phyloP scores from a whole-genome alignment of 371 early-diverging fungal species.

The Hamiltosporidium magnivora region DNA sequence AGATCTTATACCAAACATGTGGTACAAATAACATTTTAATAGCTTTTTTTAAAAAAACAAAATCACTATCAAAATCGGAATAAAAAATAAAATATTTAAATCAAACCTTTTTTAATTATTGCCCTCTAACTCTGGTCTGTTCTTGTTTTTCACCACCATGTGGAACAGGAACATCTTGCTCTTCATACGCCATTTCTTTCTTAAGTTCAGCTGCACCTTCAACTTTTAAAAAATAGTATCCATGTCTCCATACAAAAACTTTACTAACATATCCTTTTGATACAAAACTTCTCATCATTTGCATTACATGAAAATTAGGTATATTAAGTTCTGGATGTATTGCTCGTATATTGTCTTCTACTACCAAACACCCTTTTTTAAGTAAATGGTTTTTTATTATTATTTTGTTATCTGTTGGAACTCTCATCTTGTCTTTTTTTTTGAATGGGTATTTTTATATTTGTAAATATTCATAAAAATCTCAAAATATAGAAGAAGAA shows the following conservation, averaged over 20 bases:
- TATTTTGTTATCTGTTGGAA: background rate
- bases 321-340: slow-evolving; percentile 26
- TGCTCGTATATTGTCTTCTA: slow-evolving; percentile 3
- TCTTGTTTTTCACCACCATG: background rate
- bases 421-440: background rate
- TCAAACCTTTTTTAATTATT: too few species aligned
- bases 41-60: too few species aligned
- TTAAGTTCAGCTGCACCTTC: slow-evolving; percentile 25
- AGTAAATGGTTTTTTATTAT: background rate
- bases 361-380: background rate
- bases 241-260: slow-evolving; percentile 41
- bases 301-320: slow-evolving; percentile 35
- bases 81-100: too few species aligned
- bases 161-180: slow-evolving; percentile 9
- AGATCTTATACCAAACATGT: too few species aligned
- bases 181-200: slow-evolving; percentile 21
- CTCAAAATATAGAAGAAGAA: too few species aligned
- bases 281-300: slow-evolving; percentile 23
- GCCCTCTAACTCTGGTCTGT: too few species aligned
- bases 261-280: slow-evolving; percentile 27
- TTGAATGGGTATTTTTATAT: too few species aligned
- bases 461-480: too few species aligned
- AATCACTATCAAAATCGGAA: too few species aligned
- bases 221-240: slow-evolving; percentile 26
- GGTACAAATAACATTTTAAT: too few species aligned